Evolutionary conservation across 129 eudicot species (phyloP), one percentile per base, ranked within the genome.

Genomic region (Tanacetum coccineum): DNA sequence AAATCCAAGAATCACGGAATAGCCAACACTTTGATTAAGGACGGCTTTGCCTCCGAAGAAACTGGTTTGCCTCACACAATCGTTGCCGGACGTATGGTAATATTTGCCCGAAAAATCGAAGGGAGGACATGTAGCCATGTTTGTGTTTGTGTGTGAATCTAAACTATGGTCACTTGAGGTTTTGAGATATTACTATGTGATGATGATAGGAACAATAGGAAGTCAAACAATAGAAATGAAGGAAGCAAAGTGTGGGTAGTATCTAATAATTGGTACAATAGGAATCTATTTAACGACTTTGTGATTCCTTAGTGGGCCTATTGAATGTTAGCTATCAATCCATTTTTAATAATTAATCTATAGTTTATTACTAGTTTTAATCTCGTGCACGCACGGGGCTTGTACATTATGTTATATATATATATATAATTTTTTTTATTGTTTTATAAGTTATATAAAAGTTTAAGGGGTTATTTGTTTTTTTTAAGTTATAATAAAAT

Each of bases 21-120:
- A 94, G 3, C 99, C 99, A 78, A 94, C 95, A 5, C 90, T 83
- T 73, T 94, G 99, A 80, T 94, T 89, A 13, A 94, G 86, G 71
- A 94, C 96, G 14, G 96, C 64, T 80, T 94, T 77, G 14, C 95
- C 96, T n/a, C 67, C 86, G 61, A 94, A 94, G 78, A 82, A 94
- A 49, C 96, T 94, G 75, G 56, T 79, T 66, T 89, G 97, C 69
- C 99, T 75, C 55, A 83, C 76, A 76, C 99, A 94, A 26, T 69
- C 78, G 67, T 47, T 75, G 15, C 30, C 80, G 51, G 80, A 71
- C 5, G 25, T 55, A 1, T 66, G 77, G 82, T 94, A 94, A 78
- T 89, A 89, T 69, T 94, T 63, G 40, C 82, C 86, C 65, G 96
- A 82, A 48, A 86, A 93, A 11, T 76, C 80, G 14, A 88, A 93